Percentiles rank a stretch among this genome's conserved stretches.
Evolutionary conservation across 2,329 filamentous ascomycete genomes (phyloP).

Genomic region (Elsinoe ampelina): DNA sequence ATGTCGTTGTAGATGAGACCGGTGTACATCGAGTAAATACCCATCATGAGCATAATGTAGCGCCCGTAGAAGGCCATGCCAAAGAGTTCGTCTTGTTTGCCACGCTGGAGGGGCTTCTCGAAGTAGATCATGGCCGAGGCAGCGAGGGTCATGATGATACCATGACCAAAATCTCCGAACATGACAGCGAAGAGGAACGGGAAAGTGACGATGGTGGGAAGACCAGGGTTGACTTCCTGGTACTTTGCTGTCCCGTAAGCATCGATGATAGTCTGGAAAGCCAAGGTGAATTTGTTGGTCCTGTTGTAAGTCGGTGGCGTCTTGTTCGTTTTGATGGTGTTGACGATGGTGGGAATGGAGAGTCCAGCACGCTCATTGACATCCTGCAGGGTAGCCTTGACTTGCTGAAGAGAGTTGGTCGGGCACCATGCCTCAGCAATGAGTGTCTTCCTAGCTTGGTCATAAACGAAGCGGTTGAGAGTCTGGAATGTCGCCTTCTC

Average conservation of each 20-base stretch:
- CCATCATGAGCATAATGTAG: constrained; percentile 98
- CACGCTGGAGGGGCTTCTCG: constrained; percentile 70
- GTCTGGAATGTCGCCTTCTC: constrained; percentile 97
- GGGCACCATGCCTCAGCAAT: constrained; percentile 98
- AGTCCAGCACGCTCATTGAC: constrained; percentile 93
- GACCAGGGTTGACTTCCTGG: constrained; percentile 89
- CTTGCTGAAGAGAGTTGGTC: constrained; percentile 77
- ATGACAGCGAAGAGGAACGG: constrained; percentile 99
- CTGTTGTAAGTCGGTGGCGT: constrained; percentile 95
- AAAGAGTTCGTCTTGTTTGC: constrained; percentile 95
- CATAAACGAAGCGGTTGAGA: constrained; percentile 92
- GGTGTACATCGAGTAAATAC: constrained; percentile 91
- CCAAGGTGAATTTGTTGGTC: constrained; percentile 97
- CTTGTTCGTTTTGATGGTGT: constrained; percentile 94
- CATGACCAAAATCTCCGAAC: constrained; percentile 97
- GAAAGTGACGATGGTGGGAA: constrained; percentile 94
- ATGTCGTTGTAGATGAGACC: constrained; percentile 96
- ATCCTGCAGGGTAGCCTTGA: constrained; percentile 89
- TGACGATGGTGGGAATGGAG: constrained; percentile 97
- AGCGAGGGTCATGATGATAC: constrained; percentile 74
- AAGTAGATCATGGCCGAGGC: constrained; percentile 92
- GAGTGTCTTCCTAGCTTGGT: constrained; percentile 86
- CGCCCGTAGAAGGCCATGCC: constrained; percentile 98
- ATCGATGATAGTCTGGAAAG: constrained; percentile 97
- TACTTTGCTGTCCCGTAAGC: constrained; percentile 97